These are phyloP conservation scores for Paecilomyces sp. DNA, from an alignment of 2,329 filamentous ascomycete species.

Conservation along the genomic window DNA sequence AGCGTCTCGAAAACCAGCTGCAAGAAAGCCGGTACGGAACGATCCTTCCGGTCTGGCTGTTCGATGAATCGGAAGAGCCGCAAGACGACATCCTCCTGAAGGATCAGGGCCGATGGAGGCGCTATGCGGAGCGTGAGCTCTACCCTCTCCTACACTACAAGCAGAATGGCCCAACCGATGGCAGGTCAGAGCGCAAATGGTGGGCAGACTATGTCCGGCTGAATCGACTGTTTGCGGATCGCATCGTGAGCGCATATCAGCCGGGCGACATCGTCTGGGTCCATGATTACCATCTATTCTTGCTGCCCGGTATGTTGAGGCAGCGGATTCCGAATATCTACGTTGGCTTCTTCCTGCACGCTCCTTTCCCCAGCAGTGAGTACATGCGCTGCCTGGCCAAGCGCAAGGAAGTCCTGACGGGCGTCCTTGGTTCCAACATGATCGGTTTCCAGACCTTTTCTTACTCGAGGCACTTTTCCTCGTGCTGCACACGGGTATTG, in stretches of 20 bases:
- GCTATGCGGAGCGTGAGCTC: conserved; percentile 84
- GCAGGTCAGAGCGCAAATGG: conserved; percentile 68
- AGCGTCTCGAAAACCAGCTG: conserved; percentile 66
- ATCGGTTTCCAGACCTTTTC: conserved; percentile 94
- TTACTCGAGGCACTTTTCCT: conserved; percentile 90
- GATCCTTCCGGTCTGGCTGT: conserved; percentile 83
- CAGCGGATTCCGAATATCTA: conserved; percentile 83
- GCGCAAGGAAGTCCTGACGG: conserved; percentile 83
- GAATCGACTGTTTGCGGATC: conserved; percentile 87
- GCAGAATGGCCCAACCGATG: conserved; percentile 82
- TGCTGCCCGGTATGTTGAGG: conserved; percentile 80
- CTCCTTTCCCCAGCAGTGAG: conserved; percentile 92
- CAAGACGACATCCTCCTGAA: conserved; percentile 65
- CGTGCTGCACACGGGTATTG: conserved; percentile 84
- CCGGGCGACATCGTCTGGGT: conserved; percentile 88
- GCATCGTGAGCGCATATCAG: conserved; percentile 81
- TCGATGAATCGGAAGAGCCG: conserved; percentile 64
- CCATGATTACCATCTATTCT: conserved; percentile 88
- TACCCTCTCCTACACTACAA: conserved; percentile 96
- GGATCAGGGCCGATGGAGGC: conserved; percentile 79
- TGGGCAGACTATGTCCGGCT: conserved; percentile 92
- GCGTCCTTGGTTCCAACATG: conserved; percentile 84
- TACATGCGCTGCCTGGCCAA: conserved; percentile 83
- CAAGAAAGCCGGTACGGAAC: conserved; percentile 66
- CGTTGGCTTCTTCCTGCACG: conserved; percentile 90